Base-by-base conservation (phyloP, 164 flowering plant genomes). In the Cinnamomum micranthum region DNA sequence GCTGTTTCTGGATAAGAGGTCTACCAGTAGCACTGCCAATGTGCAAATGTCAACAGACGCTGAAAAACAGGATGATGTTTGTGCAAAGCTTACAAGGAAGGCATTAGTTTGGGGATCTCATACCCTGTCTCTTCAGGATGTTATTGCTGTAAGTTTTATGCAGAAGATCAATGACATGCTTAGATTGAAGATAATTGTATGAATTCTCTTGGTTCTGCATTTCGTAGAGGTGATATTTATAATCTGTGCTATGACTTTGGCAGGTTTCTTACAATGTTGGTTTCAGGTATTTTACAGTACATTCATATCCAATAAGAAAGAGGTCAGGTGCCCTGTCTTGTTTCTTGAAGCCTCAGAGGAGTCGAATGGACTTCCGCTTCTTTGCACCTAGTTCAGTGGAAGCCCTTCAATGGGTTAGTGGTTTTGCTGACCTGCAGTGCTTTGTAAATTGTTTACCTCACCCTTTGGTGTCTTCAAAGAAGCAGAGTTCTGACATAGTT, bases 361-460 rank as follows among this genome's bases (percentile, higher is more conserved):
- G 71, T 78, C 85, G 80, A 24, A 89, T 86, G 80, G 98, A 95
- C 81, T 90, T 85, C 65, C 90, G 97, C 50, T 93, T 93, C 85
- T 71, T 95, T 79, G 92, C 98, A 59, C 76, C 91, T 69, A 89
- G 74, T 75, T 27, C 85, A 50, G 99, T 89, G 65, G 98, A 93
- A 81, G 95, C 98, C 70, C 68, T 87, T 78, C 93, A 88, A 25
- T 95, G 98, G 98, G 97, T 95, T 73, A 88, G 87, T 77, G 92
- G 91, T 7, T 92, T 95, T 86, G 98, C 98, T 9, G 98, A 95
- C 83, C 95, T 86, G 75, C 96, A 95, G 73, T 95, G 99, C 70
- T 93, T 77, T 78, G 85, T 95, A 15, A 92, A 95, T 80, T 89
- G 90, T 74, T 86, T 88, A 78, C 97, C 97, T 47, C 98, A 93